Evolutionary conservation across 139 green algal genomes (phyloP).

Genomic region (Penium margaritaceum): DNA sequence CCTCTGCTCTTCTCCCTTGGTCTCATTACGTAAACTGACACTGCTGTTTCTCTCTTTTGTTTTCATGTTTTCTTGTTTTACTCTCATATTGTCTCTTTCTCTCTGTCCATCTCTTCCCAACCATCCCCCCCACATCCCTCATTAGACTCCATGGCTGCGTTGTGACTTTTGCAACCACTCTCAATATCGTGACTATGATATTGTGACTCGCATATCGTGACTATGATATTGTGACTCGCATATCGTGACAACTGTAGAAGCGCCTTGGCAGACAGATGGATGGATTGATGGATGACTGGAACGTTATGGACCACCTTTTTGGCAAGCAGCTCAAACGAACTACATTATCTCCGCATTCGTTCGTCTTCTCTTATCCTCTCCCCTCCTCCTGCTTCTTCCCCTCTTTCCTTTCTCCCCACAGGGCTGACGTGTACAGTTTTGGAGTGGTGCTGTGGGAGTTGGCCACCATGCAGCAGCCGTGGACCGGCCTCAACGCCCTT

Average conservation of each 20-base stretch:
- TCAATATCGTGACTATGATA: too few species aligned
- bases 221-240: too few species aligned
- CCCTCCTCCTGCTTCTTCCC: background rate
- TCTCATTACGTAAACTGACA: too few species aligned
- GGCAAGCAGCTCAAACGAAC: background rate
- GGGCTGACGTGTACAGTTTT: conserved; percentile 70
- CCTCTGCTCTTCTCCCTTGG: too few species aligned
- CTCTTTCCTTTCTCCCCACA: too few species aligned
- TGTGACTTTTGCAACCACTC: too few species aligned
- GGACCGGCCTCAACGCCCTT: conserved; percentile 64
- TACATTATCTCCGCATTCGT: background rate
- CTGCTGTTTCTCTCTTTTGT: too few species aligned
- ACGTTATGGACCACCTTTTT: background rate
- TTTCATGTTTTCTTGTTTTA: background rate
- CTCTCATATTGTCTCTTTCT: background rate
- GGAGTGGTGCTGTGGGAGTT: conserved; percentile 89
- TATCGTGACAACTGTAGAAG: too few species aligned
- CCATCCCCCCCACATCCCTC: background rate
- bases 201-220: too few species aligned
- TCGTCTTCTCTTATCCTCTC: background rate
- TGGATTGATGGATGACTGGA: too few species aligned
- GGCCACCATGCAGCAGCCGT: conserved; percentile 72
- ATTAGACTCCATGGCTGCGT: background rate
- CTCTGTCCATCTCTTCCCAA: background rate
- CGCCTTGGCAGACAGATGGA: too few species aligned